Conservation (phyloP, 768 basidiomycete genomes). For the Hygrocybe coccinea region DNA sequence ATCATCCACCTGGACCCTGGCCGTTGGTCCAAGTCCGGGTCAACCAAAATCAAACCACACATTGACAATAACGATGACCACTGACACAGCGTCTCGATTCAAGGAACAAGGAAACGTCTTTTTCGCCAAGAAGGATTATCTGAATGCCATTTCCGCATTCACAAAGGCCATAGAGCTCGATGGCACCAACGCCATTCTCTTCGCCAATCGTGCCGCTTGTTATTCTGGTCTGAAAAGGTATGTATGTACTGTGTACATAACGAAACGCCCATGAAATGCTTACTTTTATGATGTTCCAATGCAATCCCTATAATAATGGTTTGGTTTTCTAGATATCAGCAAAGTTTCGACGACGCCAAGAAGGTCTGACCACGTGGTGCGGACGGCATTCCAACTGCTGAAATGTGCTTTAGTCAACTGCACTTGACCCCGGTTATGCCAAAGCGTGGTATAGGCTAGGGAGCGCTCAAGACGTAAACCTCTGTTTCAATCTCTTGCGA, state of each 20-base stretch:
- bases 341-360: background rate
- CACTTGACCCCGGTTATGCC: constrained; percentile 10
- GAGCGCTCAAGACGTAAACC: constrained; percentile 10
- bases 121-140: constrained; percentile 27
- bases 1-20: too few species aligned
- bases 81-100: constrained; percentile 13
- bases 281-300: too few species aligned
- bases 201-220: constrained; percentile 37
- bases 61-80: background rate
- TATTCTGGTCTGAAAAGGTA: constrained; percentile 25
- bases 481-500: background rate
- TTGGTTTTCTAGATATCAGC: background rate
- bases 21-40: too few species aligned
- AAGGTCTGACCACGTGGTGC: background rate
- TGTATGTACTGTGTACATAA: too few species aligned
- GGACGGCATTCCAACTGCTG: too few species aligned
- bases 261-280: too few species aligned
- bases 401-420: background rate
- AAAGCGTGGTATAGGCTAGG: constrained; percentile 18
- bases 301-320: too few species aligned
- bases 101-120: constrained; percentile 36
- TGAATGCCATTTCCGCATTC: constrained; percentile 27
- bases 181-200: constrained; percentile 32
- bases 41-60: too few species aligned
- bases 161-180: constrained; percentile 31